These are phyloP conservation scores for Neurospora hispaniola DNA, from an alignment of 495 filamentous ascomycete species.

Conservation along the genomic window DNA sequence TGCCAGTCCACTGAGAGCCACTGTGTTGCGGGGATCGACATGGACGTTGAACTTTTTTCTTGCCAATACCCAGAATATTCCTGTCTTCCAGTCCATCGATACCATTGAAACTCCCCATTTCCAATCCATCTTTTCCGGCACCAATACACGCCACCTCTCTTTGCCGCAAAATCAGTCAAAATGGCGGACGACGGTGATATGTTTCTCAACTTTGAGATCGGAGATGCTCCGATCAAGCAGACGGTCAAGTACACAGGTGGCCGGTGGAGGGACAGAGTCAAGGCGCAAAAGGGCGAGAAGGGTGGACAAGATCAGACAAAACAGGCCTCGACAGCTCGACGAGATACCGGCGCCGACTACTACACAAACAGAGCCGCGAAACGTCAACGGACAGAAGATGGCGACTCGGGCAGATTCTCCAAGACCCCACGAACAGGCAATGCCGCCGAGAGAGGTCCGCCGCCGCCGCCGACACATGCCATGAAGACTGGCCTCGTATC, in stretches of 20 bases:
- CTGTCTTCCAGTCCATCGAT: background rate
- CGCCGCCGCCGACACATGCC: conserved; percentile 14
- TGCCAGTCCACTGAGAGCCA: background rate
- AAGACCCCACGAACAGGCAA: conserved; percentile 10
- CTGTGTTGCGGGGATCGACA: conserved; percentile 1
- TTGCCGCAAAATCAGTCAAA: background rate
- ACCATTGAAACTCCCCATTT: background rate
- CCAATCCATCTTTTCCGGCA: background rate
- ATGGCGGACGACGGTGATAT: conserved; percentile 90
- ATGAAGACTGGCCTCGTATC: conserved; percentile 46
- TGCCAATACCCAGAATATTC: conserved; percentile 5
- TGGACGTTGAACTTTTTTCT: conserved; percentile 17
- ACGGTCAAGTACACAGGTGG: conserved; percentile 74
- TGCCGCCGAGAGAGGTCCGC: conserved; percentile 10
- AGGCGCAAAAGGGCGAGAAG: conserved; percentile 61
- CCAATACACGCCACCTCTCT: background rate
- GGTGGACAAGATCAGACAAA: conserved; percentile 11
- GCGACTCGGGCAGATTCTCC: conserved; percentile 8
- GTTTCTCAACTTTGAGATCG: conserved; percentile 80
- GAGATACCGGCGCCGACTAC: conserved; percentile 11
- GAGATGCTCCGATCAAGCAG: conserved; percentile 47
- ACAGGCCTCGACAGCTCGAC: conserved; percentile 2
- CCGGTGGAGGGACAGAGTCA: conserved; percentile 77
- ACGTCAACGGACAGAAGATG: conserved; percentile 27
- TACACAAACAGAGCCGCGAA: conserved; percentile 27